Evolutionary conservation across 805 yeast species (phyloP).

Genomic region (Hanseniaspora occidentalis): DNA sequence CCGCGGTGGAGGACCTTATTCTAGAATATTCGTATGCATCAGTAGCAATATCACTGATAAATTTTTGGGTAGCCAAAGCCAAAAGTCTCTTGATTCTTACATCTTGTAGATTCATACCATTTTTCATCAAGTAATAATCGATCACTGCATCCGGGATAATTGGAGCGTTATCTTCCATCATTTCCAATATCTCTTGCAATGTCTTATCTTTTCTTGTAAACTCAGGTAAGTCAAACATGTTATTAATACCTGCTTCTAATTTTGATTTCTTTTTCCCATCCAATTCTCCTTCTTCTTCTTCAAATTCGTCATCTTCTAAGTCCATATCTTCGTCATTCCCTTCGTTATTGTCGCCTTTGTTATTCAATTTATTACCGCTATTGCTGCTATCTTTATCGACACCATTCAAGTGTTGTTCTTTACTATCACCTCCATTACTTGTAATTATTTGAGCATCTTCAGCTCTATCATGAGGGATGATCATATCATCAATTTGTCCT

Average conservation of each 20-base stretch:
- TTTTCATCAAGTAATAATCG: slow-evolving; percentile 75
- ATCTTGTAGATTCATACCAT: slow-evolving; percentile 77
- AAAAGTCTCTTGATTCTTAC: slow-evolving; percentile 66
- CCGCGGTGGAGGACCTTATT: slow-evolving; percentile 78
- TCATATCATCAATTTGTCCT: slow-evolving; percentile 15
- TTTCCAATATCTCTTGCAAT: slow-evolving; percentile 65
- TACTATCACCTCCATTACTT: too few species aligned
- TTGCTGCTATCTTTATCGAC: slow-evolving; percentile 1
- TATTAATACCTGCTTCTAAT: slow-evolving; percentile 16
- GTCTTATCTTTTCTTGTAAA: slow-evolving; percentile 70
- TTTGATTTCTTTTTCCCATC: slow-evolving; percentile 13
- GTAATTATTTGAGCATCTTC: too few species aligned
- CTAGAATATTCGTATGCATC: slow-evolving; percentile 95
- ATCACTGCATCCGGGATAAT: slow-evolving; percentile 95
- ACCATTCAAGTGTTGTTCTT: slow-evolving; percentile 14
- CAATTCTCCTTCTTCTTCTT: slow-evolving; percentile 2
- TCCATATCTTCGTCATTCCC: slow-evolving; percentile 10
- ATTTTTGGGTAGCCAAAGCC: slow-evolving; percentile 93
- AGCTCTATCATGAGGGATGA: neutral
- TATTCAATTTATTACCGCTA: slow-evolving; percentile 7
- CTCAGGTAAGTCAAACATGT: slow-evolving; percentile 46
- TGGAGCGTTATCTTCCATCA: slow-evolving; percentile 93
- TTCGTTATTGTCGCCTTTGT: slow-evolving; percentile 10
- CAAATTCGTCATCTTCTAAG: slow-evolving; percentile 8
- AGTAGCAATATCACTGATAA: slow-evolving; percentile 84